Conservation (phyloP, 768 basidiomycete species). For the Boletus vinaceobasis region DNA sequence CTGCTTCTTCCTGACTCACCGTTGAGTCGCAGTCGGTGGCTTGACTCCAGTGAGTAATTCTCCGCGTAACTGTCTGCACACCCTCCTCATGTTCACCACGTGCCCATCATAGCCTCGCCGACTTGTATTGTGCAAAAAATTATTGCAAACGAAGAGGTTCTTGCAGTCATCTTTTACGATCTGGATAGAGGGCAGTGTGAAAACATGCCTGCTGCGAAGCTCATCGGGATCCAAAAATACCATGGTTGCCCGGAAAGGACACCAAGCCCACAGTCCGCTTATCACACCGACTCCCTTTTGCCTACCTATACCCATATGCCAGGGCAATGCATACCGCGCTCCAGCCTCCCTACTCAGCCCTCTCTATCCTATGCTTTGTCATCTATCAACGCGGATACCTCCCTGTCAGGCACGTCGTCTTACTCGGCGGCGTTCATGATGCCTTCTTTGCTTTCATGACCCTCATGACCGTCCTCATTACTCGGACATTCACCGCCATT, state of each 20-base stretch:
- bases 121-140: slow-evolving; percentile 70
- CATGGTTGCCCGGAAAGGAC: slow-evolving; percentile 29
- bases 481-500: slow-evolving; percentile 17
- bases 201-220: slow-evolving; percentile 55
- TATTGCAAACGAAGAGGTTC: slow-evolving; percentile 57
- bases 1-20: slow-evolving; percentile 65
- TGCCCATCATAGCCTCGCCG: slow-evolving; percentile 41
- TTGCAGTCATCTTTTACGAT: slow-evolving; percentile 66
- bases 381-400: slow-evolving; percentile 32
- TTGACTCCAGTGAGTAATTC: slow-evolving; percentile 55
- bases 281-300: slow-evolving; percentile 30
- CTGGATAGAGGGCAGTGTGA: slow-evolving; percentile 55
- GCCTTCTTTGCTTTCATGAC: slow-evolving; percentile 34
- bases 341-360: slow-evolving; percentile 31
- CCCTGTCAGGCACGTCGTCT: slow-evolving; percentile 19
- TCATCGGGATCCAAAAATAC: slow-evolving; percentile 50
- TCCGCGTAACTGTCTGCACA: slow-evolving; percentile 3
- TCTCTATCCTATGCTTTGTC: slow-evolving; percentile 44
- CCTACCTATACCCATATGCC: slow-evolving; percentile 31
- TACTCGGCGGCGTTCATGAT: slow-evolving; percentile 32
- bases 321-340: slow-evolving; percentile 36
- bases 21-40: slow-evolving; percentile 66
- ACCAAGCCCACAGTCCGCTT: slow-evolving; percentile 25
- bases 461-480: slow-evolving; percentile 23
- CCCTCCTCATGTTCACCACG: slow-evolving; percentile 29